A percentile compares a stretch with the other conserved stretches of the same genome.
phyloP scores from a whole-genome alignment of 768 basidiomycete genomes.

The Leccinum uliginosum region DNA sequence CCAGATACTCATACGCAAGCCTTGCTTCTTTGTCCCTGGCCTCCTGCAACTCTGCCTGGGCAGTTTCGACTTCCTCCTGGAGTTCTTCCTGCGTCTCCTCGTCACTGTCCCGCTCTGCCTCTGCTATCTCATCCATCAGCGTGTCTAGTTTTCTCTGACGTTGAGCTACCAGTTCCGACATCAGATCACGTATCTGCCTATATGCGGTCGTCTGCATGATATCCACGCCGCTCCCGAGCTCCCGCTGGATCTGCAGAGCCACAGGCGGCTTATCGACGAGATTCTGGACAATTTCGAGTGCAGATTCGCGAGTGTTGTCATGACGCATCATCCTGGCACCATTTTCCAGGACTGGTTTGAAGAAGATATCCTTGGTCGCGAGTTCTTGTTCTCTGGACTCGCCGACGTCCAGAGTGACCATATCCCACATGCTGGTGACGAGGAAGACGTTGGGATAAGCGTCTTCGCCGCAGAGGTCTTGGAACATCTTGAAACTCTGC shows the following conservation, averaged over 20 bases:
- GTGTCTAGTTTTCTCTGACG: conserved; percentile 42
- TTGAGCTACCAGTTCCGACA: conserved; percentile 40
- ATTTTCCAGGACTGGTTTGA: conserved; percentile 44
- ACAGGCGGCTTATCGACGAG: conserved; percentile 37
- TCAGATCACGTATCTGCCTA: conserved; percentile 46
- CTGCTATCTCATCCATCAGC: conserved; percentile 43
- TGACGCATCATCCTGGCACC: conserved; percentile 44
- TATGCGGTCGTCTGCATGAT: conserved; percentile 52
- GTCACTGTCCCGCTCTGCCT: conserved; percentile 39
- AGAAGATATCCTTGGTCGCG: conserved; percentile 39
- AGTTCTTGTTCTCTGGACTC: conserved; percentile 42
- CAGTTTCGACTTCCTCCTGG: conserved; percentile 32
- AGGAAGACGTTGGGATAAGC: conserved; percentile 45
- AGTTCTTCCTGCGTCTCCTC: conserved; percentile 44
- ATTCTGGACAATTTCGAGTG: conserved; percentile 38
- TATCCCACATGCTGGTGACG: conserved; percentile 51
- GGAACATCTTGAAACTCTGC: conserved; percentile 47
- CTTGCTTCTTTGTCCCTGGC: conserved; percentile 20
- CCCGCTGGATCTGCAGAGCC: conserved; percentile 49
- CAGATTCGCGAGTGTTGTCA: conserved; percentile 40
- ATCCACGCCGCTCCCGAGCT: conserved; percentile 42
- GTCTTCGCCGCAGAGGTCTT: conserved; percentile 47
- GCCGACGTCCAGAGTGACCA: conserved; percentile 32
- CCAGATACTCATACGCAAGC: conserved; percentile 26
- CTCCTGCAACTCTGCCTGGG: conserved; percentile 18